Base-by-base conservation (phyloP, 2,329 filamentous ascomycete genomes). In the Hypoxylon sp. region DNA sequence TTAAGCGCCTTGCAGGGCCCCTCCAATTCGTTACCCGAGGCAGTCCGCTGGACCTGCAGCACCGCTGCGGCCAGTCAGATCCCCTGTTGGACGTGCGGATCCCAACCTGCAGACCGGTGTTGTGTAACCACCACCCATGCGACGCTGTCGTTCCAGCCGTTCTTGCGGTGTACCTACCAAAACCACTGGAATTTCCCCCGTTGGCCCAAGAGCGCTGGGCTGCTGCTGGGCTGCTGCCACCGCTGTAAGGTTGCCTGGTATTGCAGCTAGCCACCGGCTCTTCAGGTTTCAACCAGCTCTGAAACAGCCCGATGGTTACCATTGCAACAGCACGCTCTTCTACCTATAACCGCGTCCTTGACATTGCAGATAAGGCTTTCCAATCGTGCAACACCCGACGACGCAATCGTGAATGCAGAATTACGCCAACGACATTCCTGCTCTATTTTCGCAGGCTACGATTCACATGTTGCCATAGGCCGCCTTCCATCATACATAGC, bases 121-220 rank as follows among this genome's bases (percentile, higher is more conserved):
- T 55, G 70, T 68, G 68, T 65, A 66, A 72, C 73, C 50, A 57
- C 27, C 61, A 37, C 61, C 67, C 67, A 66, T 63, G 64, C 67
- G 57, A 69, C 66, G 33, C 50, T 60, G 25, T 57, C 25, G 59
- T 55, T 66, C 72, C 71, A 71, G 46, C 40, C 49, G 64, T 71
- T 73, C 70, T 75, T 76, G 73, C 74, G 73, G 74, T 76, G 74
- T 74, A 73, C 67, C 70, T 76, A 72, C 48, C 73, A 75, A 49
- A 68, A 55, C 31, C 50, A 59, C 44, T 54, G 51, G 56, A 61
- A 55, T 61, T 61, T 61, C 30, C 57, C 60, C 64, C 40, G 64
- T 68, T 68, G 68, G 65, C 56, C 13, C 40, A 46, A 25, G 33
- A 35, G 57, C 17, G 40, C 40, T 44, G 53, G n/a, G n/a, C 37